A percentile compares a stretch with the other conserved stretches of the same genome.
Conservation (phyloP, 768 basidiomycete species). For the Boletus pseudopeckii region DNA sequence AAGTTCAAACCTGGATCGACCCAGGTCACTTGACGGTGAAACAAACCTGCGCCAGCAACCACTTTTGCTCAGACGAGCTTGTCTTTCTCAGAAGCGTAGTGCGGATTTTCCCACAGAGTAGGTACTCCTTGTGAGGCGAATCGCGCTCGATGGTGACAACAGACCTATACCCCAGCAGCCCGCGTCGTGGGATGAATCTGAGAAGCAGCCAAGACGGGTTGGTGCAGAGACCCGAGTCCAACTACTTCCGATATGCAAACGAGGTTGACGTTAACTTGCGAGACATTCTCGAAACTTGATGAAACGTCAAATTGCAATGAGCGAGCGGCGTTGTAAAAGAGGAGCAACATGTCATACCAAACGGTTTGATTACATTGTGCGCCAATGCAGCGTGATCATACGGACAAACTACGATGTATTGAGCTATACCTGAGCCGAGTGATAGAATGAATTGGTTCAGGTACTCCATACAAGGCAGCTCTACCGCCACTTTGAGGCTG, state of each 20-base stretch:
- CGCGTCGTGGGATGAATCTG: not conserved
- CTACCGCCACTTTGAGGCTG: not conserved
- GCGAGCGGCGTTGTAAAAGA: conserved; percentile 6
- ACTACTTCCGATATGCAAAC: not conserved
- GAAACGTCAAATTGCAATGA: conserved; percentile 7
- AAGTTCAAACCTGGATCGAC: not conserved
- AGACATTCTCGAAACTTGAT: conserved; percentile 5
- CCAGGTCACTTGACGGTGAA: not conserved
- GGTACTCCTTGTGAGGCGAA: not conserved
- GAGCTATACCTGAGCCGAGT: not conserved
- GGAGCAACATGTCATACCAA: not conserved
- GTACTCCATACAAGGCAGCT: too few species aligned
- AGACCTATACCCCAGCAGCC: not conserved
- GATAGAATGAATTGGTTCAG: not conserved
- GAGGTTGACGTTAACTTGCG: not conserved
- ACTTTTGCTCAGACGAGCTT: not conserved
- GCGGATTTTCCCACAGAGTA: not conserved
- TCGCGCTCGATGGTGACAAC: not conserved
- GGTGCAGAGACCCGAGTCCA: not conserved
- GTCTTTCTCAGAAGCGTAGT: not conserved
- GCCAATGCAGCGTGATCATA: not conserved
- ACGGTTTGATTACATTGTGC: not conserved
- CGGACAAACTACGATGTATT: not conserved
- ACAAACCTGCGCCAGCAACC: not conserved
- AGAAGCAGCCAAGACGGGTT: not conserved